Base-by-base conservation (phyloP, 352 stramenopile genomes). In the Phytophthora pini region DNA sequence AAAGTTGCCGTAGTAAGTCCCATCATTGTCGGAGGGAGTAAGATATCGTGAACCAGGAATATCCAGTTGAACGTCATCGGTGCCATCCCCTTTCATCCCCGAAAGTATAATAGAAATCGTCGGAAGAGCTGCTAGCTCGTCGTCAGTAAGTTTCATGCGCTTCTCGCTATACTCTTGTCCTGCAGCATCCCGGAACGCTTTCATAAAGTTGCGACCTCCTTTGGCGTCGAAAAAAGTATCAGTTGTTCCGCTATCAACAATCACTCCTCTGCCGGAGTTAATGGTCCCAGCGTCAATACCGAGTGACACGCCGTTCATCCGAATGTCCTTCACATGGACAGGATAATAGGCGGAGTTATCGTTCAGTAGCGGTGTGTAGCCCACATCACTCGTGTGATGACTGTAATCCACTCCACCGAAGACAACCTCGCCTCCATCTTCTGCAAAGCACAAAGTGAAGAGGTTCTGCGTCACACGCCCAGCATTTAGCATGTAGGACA, bases 191-290 rank as follows among this genome's bases (percentile, higher is more conserved):
- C 63, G 64, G 57, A 89, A 96, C 9, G 73, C 70, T 31, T 60
- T 74, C 34, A 77, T 65, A 65, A 96, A 96, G 9, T 55, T 68
- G 7, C 78, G 73, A n/a, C 63, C 74, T 1, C 70, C 83, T 41
- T 65, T 72, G 3, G 67, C 52, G 10, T 80, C 73, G 48, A 96
- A 93, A 62, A 93, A 96, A 20, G 86, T 93, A 55, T 96, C 88
- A 29, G 88, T 96, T 47, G 88, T 94, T 1, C 88, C 88, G 65
- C 86, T 94, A 54, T 96, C 88, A 13, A 96, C 86, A 62, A 96
- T 94, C 36, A 94, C 77, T 4, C 88, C 88, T 63, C 76, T 82
- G 29, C 88, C 88, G 45, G 72, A 86, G 72, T 94, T 95, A 49
- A 90, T 67, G 13, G 71, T 62, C 0, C 65, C 29, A 1, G 69